Conservation (phyloP, 1,284 basidiomycete species). For the Xerocomus tenax region DNA sequence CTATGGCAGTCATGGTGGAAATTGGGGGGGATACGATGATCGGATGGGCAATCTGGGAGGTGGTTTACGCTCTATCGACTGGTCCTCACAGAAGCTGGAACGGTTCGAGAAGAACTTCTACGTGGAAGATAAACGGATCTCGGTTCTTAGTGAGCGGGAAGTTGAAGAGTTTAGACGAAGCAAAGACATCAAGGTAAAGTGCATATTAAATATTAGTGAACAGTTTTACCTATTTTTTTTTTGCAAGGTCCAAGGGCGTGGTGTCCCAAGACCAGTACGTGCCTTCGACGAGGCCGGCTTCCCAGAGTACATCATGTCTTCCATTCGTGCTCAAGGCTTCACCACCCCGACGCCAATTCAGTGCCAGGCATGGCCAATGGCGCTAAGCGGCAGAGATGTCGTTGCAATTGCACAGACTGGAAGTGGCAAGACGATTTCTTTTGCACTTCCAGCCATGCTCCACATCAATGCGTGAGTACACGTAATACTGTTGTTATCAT, state of each 20-base stretch:
- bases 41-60: conserved; percentile 64
- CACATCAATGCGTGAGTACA: conserved; percentile 90
- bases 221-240: not conserved
- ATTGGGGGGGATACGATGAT: conserved; percentile 44
- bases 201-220: too few relatives aligned
- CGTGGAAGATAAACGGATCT: conserved; percentile 82
- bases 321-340: conserved; percentile 93
- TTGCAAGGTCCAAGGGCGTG: conserved; percentile 74
- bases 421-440: conserved; percentile 95
- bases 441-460: conserved; percentile 96
- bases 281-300: conserved; percentile 93
- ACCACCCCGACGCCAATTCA: conserved; percentile 86
- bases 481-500: not conserved
- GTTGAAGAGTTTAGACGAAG: conserved; percentile 76
- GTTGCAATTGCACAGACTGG: conserved; percentile 97
- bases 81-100: conserved; percentile 65
- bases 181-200: conserved; percentile 79
- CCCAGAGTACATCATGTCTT: conserved; percentile 91
- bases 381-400: conserved; percentile 85
- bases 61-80: conserved; percentile 79
- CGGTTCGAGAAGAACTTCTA: conserved; percentile 98
- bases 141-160: conserved; percentile 73
- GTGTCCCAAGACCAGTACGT: conserved; percentile 84
- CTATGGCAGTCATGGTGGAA: conserved; percentile 31
- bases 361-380: conserved; percentile 98